phyloP scores from a whole-genome alignment of 768 basidiomycete genomes.

The Suillus plorans region DNA sequence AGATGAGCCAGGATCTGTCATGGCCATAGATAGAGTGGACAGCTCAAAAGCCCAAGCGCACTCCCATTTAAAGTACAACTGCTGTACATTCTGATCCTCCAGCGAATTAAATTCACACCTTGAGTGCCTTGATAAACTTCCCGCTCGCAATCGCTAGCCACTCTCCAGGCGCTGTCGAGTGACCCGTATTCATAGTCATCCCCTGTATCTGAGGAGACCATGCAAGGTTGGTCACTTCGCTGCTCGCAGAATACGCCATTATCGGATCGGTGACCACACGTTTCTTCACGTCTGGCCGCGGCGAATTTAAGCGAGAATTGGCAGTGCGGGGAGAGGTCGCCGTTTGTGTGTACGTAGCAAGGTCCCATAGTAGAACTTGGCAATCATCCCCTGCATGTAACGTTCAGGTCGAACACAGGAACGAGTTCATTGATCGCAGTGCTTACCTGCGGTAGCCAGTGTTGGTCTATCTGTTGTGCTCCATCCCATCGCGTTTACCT shows the following conservation, averaged over 20 bases:
- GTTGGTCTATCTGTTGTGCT: constrained; percentile 80
- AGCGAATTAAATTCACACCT: constrained; percentile 49
- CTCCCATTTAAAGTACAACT: neutral
- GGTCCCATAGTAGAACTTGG: constrained; percentile 92
- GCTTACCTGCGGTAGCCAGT: constrained; percentile 82
- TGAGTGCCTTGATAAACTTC: constrained; percentile 77
- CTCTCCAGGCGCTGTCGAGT: constrained; percentile 74
- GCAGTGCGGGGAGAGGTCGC: constrained; percentile 68
- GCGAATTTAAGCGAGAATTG: constrained; percentile 74
- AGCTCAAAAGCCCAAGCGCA: neutral
- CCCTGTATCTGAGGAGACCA: constrained; percentile 88
- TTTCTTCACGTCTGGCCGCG: constrained; percentile 79
- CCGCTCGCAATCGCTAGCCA: constrained; percentile 87
- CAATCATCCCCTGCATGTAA: constrained; percentile 80
- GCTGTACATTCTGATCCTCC: neutral
- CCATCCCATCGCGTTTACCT: constrained; percentile 90
- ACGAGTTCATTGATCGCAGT: neutral
- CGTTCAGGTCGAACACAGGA: constrained; percentile 7
- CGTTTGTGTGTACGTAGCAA: constrained; percentile 60
- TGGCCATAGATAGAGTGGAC: neutral
- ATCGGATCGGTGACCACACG: constrained; percentile 71
- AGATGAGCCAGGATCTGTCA: neutral
- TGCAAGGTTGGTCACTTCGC: constrained; percentile 80
- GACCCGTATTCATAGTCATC: constrained; percentile 72
- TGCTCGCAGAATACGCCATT: constrained; percentile 79